Evolutionary conservation across 2,329 filamentous ascomycete genomes (phyloP), one percentile per base, ranked within the genome.

Genomic region (Cladophialophora chaetospira): DNA sequence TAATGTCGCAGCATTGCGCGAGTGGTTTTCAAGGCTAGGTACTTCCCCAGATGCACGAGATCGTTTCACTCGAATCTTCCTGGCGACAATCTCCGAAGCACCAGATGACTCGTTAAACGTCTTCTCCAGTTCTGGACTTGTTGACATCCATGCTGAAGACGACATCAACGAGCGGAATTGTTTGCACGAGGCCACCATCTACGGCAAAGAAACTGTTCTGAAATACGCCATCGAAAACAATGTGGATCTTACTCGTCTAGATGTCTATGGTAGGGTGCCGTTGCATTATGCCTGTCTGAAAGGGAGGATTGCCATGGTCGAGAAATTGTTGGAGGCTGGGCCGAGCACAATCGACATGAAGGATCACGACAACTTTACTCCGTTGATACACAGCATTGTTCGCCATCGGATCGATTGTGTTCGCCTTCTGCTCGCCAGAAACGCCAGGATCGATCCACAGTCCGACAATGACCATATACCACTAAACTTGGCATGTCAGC

Each of bases 91-190:
- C 64, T 88, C 90, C 63, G 91, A 96, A 66, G 93, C 88, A 3
- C 87, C 91, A 0, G 82, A 88, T 62, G 83, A 88, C 25, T 87
- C 92, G 6, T 78, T 97, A 17, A 82, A 85, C 57, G 77, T 90
- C 4, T 81, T 99, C 23, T 78, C 97, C 23, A 85, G 89, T 46
- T 96, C 92, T 2, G 84, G 85, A 0, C 76, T 94, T 21, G 89
- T 99, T 29, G 88, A 97, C 71, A 82, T 97, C n/a, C 86, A 91
- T 67, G 94, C 91, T 0, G 91, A 96, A 67, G 94, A 99, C 70
- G 92, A 97, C 67, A 97, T 99, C 72, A 99, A 97, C 67, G 93
- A 97, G 75, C 84, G 94, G 36, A 99, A 97, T 68, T 96, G 92
- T 69, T 79, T 99, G 44, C 94, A 99, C 67, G 94, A 97, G 74